A percentile compares a stretch with the other conserved stretches of the same genome.
phyloP scores from a whole-genome alignment of 2,329 filamentous ascomycete genomes.

The Meredithiella fracta region DNA sequence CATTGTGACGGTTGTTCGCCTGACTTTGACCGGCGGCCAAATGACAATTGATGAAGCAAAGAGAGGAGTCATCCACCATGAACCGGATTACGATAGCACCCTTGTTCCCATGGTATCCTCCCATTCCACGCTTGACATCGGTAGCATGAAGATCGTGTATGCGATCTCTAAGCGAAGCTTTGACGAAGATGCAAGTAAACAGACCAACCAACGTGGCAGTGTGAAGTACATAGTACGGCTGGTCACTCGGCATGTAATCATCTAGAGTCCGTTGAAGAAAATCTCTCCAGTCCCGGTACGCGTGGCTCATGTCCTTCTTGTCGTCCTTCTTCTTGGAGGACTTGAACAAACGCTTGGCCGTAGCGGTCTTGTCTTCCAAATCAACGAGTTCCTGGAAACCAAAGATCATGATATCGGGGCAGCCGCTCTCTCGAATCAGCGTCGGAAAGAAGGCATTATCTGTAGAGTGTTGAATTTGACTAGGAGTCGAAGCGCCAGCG shows the following conservation, averaged over 20 bases:
- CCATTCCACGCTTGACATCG: slow-evolving; percentile 92
- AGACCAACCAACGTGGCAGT: slow-evolving; percentile 77
- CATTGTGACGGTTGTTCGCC: slow-evolving; percentile 79
- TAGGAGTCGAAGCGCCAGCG: slow-evolving; percentile 86
- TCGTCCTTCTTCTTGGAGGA: slow-evolving; percentile 68
- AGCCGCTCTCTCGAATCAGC: slow-evolving; percentile 56
- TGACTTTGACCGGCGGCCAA: slow-evolving; percentile 84
- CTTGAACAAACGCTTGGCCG: slow-evolving; percentile 57
- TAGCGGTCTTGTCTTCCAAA: slow-evolving; percentile 90
- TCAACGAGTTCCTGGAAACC: slow-evolving; percentile 98
- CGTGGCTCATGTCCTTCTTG: slow-evolving; percentile 84
- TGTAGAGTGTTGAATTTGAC: slow-evolving; percentile 53
- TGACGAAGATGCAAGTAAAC: slow-evolving; percentile 92
- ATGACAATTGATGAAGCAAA: slow-evolving; percentile 97
- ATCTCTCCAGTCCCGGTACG: slow-evolving; percentile 93
- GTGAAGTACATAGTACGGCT: slow-evolving; percentile 72
- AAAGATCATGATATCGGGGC: slow-evolving; percentile 83
- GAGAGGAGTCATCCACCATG: slow-evolving; percentile 76
- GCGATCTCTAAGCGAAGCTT: slow-evolving; percentile 55
- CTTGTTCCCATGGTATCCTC: slow-evolving; percentile 90
- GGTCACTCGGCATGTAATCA: slow-evolving; percentile 60
- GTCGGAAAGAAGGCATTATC: slow-evolving; percentile 69
- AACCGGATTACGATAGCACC: slow-evolving; percentile 87
- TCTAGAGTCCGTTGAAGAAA: slow-evolving; percentile 70
- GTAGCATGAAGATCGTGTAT: slow-evolving; percentile 63